A percentile compares a stretch with the other conserved stretches of the same genome.
Evolutionary conservation across 2,329 filamentous ascomycete genomes (phyloP).

Genomic region (Venturia asperata): DNA sequence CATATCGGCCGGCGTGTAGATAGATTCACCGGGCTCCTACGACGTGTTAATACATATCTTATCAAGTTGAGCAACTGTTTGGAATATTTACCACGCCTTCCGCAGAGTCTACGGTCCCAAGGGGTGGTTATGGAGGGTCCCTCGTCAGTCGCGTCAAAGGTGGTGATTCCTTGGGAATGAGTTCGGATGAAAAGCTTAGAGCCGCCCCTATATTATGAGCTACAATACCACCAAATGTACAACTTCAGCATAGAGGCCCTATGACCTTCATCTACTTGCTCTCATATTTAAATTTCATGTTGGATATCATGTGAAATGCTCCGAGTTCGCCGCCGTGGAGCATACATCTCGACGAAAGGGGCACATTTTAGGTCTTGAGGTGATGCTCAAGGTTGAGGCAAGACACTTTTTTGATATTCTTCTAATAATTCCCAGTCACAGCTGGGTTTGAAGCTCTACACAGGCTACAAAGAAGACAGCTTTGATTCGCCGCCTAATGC

Average conservation of each 20-base stretch:
- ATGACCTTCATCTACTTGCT: neutral
- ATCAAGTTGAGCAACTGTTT: neutral
- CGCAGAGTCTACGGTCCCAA: slow-evolving; percentile 4
- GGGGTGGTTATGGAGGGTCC: slow-evolving; percentile 6
- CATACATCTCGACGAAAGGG: slow-evolving; percentile 5
- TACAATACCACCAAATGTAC: neutral
- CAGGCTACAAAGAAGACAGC: neutral
- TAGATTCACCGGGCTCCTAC: slow-evolving; percentile 12
- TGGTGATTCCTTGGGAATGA: neutral
- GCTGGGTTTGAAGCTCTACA: slow-evolving; percentile 10
- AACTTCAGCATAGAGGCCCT: neutral
- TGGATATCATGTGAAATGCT: neutral
- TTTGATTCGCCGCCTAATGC: neutral
- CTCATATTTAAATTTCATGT: neutral
- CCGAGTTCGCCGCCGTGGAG: neutral
- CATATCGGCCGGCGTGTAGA: slow-evolving; percentile 21
- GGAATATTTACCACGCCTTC: slow-evolving; percentile 20
- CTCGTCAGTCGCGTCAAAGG: slow-evolving; percentile 4
- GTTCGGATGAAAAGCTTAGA: neutral
- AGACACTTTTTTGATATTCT: neutral
- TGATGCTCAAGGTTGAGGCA: neutral
- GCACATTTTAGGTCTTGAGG: neutral
- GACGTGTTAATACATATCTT: slow-evolving; percentile 10
- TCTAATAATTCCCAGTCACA: neutral
- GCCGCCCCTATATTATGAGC: neutral